Evolutionary conservation across 1,139 yeast species (phyloP).

Genomic region (Hemisphaericaspora lyxosophila): DNA sequence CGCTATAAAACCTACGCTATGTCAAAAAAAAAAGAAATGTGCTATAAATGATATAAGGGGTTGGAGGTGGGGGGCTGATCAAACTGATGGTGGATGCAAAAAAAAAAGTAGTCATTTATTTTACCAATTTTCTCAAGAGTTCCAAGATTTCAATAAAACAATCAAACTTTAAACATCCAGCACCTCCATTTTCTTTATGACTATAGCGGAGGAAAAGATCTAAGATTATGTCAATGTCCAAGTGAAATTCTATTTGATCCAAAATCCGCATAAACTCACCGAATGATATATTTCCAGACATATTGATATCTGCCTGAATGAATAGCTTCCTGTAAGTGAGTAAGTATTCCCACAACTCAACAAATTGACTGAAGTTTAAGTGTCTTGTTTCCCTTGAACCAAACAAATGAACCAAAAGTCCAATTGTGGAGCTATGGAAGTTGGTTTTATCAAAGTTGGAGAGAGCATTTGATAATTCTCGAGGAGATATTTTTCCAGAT

Average conservation of each 20-base stretch:
- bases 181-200: constrained; percentile 32
- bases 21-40: too few species aligned
- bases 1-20: too few species aligned
- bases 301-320: constrained; percentile 60
- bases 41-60: too few species aligned
- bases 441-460: constrained; percentile 64
- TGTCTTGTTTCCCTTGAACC: constrained; percentile 23
- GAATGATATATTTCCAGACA: constrained; percentile 63
- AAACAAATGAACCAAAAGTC: constrained; percentile 66
- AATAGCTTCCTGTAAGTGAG: constrained; percentile 69
- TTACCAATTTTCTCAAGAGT: constrained; percentile 70
- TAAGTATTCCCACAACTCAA: constrained; percentile 68
- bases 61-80: constrained; percentile 1
- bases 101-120: background rate
- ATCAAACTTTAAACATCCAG: constrained; percentile 73
- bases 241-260: constrained; percentile 67
- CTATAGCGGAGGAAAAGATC: constrained; percentile 63
- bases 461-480: constrained; percentile 61
- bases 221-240: constrained; percentile 60
- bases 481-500: constrained; percentile 57
- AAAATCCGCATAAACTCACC: constrained; percentile 67
- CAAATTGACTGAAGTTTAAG: constrained; percentile 64
- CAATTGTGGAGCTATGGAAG: constrained; percentile 62
- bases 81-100: background rate
- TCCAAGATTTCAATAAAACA: constrained; percentile 79